Conservation (phyloP, 345 rosid species). For the Citrus mangshanensis region DNA sequence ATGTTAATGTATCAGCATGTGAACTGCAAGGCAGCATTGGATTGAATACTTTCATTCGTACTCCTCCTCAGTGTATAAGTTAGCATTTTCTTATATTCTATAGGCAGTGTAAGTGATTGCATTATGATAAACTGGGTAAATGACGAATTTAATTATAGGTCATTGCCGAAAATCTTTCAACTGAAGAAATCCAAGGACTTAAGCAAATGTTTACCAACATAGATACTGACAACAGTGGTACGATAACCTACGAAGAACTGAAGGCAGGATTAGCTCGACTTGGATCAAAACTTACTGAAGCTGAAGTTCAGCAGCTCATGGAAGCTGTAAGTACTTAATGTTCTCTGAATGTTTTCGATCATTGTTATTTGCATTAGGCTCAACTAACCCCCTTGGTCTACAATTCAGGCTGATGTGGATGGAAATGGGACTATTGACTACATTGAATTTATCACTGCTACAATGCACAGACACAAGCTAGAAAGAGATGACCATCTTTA, state of each 20-base stretch:
- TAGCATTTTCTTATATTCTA: neutral
- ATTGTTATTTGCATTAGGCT: neutral
- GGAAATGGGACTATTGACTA: constrained; percentile 83
- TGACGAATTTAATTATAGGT: constrained; percentile 40
- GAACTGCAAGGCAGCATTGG: neutral
- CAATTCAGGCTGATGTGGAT: constrained; percentile 80
- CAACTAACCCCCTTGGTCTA: neutral
- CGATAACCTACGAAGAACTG: constrained; percentile 80
- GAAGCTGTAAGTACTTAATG: constrained; percentile 61
- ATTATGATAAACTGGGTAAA: neutral
- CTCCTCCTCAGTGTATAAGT: neutral
- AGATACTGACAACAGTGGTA: constrained; percentile 81
- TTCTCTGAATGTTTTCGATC: neutral
- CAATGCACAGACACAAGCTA: constrained; percentile 82
- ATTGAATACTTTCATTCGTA: neutral
- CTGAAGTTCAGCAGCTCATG: constrained; percentile 84
- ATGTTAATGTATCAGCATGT: neutral
- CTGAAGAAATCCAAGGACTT: constrained; percentile 77
- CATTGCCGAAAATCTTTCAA: constrained; percentile 73
- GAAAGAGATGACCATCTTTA: constrained; percentile 74
- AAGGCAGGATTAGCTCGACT: constrained; percentile 69
- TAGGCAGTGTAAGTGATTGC: neutral
- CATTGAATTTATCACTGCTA: constrained; percentile 80
- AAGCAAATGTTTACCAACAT: constrained; percentile 75
- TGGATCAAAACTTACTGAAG: constrained; percentile 77